Evolutionary conservation across 306 rosid species (phyloP).

Genomic region (Quercus variabilis): DNA sequence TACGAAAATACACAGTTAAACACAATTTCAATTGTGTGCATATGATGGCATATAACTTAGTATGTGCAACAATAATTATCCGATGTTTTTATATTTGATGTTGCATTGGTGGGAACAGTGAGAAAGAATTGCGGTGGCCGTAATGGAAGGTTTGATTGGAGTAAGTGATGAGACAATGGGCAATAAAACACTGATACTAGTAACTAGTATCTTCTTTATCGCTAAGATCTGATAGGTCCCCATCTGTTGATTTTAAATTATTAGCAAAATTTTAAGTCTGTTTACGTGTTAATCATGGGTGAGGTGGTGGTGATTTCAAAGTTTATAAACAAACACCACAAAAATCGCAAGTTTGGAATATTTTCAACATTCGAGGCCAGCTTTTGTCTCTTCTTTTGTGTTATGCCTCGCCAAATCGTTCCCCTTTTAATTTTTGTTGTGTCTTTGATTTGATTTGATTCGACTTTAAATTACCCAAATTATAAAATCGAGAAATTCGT

Average conservation of each 20-base stretch:
- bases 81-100: too few relatives aligned
- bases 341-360: constrained; percentile 4
- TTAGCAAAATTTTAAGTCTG: not conserved
- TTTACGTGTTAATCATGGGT: not conserved
- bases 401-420: not conserved
- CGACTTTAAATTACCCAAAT: too few relatives aligned
- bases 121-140: not conserved
- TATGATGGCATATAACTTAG: accelerated
- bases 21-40: too few relatives aligned
- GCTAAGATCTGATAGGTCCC: not conserved
- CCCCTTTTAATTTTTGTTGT: not conserved
- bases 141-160: not conserved
- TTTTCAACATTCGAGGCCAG: not conserved
- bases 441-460: too few relatives aligned
- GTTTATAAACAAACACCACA: not conserved
- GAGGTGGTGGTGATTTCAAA: constrained; percentile 3
- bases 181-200: too few relatives aligned
- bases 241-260: not conserved
- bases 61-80: too few relatives aligned
- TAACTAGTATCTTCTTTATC: not conserved
- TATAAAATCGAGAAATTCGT: too few relatives aligned
- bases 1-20: too few relatives aligned
- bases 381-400: constrained; percentile 2
- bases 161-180: not conserved
- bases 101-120: too few relatives aligned